Evolutionary conservation across 169 alveolate species (phyloP), one percentile per base, ranked within the genome.

Genomic region (Sarcocystis neurona): DNA sequence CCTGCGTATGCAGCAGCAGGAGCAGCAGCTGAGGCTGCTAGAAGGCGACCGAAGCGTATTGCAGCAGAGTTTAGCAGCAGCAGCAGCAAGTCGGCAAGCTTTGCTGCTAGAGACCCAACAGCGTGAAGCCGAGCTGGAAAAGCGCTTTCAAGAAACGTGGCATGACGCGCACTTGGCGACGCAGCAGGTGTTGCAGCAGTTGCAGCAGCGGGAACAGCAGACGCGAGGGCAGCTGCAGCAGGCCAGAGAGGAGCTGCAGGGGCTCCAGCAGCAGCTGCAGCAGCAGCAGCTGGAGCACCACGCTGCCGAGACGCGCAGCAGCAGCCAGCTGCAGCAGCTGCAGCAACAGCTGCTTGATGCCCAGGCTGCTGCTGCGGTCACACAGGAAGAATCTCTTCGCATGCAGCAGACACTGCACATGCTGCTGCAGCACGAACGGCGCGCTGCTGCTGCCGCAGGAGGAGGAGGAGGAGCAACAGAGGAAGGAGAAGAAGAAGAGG

Each of bases 101-200:
- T 47, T 39, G 30, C 58, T 72, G 56, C n/a, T n/a, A n/a, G n/a
- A n/a, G n/a, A n/a, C n/a, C n/a, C n/a, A n/a, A n/a, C 58, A 72
- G 56, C 53, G 82, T 2, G 82, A 72, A 72, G 53, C 82, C 56
- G 56, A 43, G 37, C 34, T 72, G 82, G 58, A 72, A 30, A 48
- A 39, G 5, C 82, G 82, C 34, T 72, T 72, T 56, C 82, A 72
- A 32, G 58, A 72, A 53, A 72, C 82, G 48, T 72, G 82, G 82
- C 2, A 27, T 0, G 82, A 72, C 34, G 47, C 82, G n/a, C 82
- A 72, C 56, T 2, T 72, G 56, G 34, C 82, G 47, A 72, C 82
- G 30, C 56, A 72, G 53, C 56, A 72, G 56, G 34, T 72, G 47
- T 56, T 72, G 12, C 48, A 39, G 30, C 82, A 43, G 47, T 56